These are phyloP conservation scores for Ogataea pignaliae DNA, from an alignment of 805 yeast genomes.

Conservation along the genomic window DNA sequence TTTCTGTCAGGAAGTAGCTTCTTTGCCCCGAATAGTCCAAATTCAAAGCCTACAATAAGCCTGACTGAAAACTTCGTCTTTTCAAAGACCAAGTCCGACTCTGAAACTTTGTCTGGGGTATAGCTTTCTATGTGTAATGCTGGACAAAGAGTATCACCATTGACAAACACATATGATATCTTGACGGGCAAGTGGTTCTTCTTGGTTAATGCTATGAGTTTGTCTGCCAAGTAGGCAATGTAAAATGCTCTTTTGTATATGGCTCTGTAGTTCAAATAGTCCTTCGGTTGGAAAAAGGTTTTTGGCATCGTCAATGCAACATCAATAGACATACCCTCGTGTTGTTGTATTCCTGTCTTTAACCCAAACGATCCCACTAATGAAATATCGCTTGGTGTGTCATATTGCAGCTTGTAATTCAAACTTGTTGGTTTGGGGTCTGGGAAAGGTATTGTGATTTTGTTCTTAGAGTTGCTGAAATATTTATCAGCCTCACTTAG, in stretches of 20 bases:
- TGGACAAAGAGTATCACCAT: conserved; percentile 77
- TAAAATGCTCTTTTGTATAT: conserved; percentile 87
- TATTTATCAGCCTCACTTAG: conserved; percentile 56
- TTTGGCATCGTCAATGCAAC: conserved; percentile 80
- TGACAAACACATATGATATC: conserved; percentile 57
- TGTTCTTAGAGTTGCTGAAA: conserved; percentile 40
- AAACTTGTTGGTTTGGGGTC: conserved; percentile 77
- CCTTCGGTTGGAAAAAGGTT: conserved; percentile 74
- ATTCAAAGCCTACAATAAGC: conserved; percentile 68
- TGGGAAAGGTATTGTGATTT: conserved; percentile 73
- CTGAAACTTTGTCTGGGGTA: conserved; percentile 36
- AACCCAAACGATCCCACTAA: conserved; percentile 88
- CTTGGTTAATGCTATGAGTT: conserved; percentile 49
- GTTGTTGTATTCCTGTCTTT: conserved; percentile 69
- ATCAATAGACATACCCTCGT: conserved; percentile 64
- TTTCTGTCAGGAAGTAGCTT: conserved; percentile 78
- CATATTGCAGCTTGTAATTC: conserved; percentile 67
- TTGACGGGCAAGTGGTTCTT: conserved; percentile 58
- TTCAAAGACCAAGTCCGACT: conserved; percentile 51
- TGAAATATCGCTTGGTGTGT: conserved; percentile 68
- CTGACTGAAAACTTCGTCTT: conserved; percentile 70
- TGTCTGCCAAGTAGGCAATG: conserved; percentile 70
- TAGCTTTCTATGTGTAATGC: conserved; percentile 60
- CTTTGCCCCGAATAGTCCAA: conserved; percentile 63
- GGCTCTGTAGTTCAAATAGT: conserved; percentile 84